Base-by-base conservation (phyloP, 331 rosid species). In the Rosa hybrid region DNA sequence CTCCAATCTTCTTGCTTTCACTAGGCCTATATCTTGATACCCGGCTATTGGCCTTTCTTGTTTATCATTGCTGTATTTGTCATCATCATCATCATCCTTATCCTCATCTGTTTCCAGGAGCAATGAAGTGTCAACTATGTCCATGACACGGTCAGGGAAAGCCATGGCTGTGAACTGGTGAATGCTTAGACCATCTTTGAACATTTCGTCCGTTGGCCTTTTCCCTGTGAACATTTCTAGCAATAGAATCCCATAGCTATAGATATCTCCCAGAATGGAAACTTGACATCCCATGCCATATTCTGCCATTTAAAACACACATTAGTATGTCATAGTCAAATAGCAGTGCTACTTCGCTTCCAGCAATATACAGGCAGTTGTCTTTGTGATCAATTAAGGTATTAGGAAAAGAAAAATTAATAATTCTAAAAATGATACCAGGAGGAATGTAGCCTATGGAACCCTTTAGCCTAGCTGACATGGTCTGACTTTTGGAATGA, bases 101-200 rank as follows among this genome's bases (percentile, higher is more conserved):
- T 64, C 48, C 48, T 44, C 70, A 12, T 27, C 70, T 64, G 44
- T 27, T 38, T 65, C 83, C 17, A 8, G 81, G 38, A 77, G 18
- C 60, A 90, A 48, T 4, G 38, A 78, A 42, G 90, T 86, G 41
- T 88, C 91, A 49, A 75, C 64, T 23, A 84, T 72, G 39, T 78
- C 89, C 84, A 80, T 81, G 60, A 34, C 84, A 53, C 72, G 75
- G 38, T 87, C 75, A 0, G 87, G 91, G 21, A 92, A 53, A 41
- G 83, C 88, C 80, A 21, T 74, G 60, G 74, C 44, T 25, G 72
- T 71, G 41, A 80, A 80, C 30, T 83, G 75, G 69, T 81, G 87
- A 82, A 90, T 87, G 71, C 87, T 82, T 56, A 76, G 65, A 27
- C 77, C 49, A 9, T 7, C 34, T 71, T 45, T 44, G 39, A 71